Percentiles rank a stretch among this genome's conserved stretches.
Evolutionary conservation across 768 basidiomycete genomes (phyloP).

Genomic region (Lentinus brumalis): DNA sequence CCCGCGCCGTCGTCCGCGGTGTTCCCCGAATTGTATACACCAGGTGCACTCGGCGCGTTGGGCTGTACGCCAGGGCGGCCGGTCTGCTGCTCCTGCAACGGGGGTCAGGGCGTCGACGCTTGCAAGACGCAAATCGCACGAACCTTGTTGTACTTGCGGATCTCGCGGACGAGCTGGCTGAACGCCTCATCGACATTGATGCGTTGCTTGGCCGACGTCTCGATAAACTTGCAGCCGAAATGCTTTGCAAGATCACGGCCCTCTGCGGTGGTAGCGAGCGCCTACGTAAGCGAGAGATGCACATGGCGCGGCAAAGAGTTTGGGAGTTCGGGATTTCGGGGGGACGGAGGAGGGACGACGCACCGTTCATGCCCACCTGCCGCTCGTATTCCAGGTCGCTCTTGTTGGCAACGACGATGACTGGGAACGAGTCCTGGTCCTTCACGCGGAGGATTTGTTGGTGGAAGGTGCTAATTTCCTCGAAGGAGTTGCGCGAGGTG

Average conservation of each 20-base stretch:
- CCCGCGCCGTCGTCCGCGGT: constrained; percentile 54
- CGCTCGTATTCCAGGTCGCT: constrained; percentile 94
- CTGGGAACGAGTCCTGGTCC: constrained; percentile 93
- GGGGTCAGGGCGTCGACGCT: neutral
- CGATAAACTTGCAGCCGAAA: constrained; percentile 92
- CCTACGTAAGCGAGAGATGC: constrained; percentile 1
- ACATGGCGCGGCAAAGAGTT: too few relatives aligned
- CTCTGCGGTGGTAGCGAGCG: constrained; percentile 55
- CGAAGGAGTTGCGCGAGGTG: constrained; percentile 96
- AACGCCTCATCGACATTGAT: constrained; percentile 98
- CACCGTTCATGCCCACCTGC: constrained; percentile 94
- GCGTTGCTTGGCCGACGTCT: constrained; percentile 94
- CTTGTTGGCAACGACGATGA: constrained; percentile 98
- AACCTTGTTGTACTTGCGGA: constrained; percentile 92
- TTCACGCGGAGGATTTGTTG: constrained; percentile 97
- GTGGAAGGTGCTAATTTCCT: constrained; percentile 95
- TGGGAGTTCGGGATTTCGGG: neutral
- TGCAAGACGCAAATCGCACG: constrained; percentile 15
- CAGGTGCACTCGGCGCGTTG: constrained; percentile 45
- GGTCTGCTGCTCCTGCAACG: constrained; percentile 69
- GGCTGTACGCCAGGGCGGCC: constrained; percentile 63
- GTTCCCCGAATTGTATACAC: constrained; percentile 47
- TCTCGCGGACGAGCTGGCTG: constrained; percentile 89
- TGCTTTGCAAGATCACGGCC: constrained; percentile 95
- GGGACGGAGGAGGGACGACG: constrained; percentile 20